phyloP scores from a whole-genome alignment of 2,329 filamentous ascomycete species.

The Fusarium domesticum region DNA sequence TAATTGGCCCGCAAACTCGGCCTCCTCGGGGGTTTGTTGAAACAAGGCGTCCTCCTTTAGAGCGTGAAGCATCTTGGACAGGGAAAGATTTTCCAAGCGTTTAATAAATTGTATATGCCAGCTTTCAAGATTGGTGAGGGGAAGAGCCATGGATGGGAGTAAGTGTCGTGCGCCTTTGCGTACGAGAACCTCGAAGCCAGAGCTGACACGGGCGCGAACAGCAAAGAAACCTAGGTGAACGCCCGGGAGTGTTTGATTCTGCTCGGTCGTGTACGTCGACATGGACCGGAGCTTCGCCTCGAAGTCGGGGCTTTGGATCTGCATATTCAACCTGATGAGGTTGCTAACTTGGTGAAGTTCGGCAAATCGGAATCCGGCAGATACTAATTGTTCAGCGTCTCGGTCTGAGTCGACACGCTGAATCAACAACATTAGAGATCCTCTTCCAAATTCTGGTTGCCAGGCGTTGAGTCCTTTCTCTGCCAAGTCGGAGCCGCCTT shows the following conservation, averaged over 20 bases:
- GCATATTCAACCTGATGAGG: constrained; percentile 69
- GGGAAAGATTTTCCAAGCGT: constrained; percentile 45
- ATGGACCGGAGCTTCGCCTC: constrained; percentile 61
- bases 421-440: constrained; percentile 78
- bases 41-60: constrained; percentile 38
- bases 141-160: constrained; percentile 57
- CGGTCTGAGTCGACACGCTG: constrained; percentile 55
- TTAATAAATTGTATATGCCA: constrained; percentile 55
- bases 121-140: constrained; percentile 49
- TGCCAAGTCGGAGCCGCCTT: constrained; percentile 33
- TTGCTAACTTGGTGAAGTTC: constrained; percentile 64
- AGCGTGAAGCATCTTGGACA: constrained; percentile 31
- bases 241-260: constrained; percentile 47
- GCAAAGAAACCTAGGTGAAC: constrained; percentile 60
- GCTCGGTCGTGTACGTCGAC: constrained; percentile 52
- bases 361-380: constrained; percentile 76
- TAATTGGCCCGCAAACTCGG: constrained; percentile 46
- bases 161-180: constrained; percentile 54
- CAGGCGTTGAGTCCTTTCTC: constrained; percentile 39
- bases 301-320: constrained; percentile 64
- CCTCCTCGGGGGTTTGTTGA: constrained; percentile 37
- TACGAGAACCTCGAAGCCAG: constrained; percentile 63
- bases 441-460: constrained; percentile 55
- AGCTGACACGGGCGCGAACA: constrained; percentile 49
- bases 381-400: constrained; percentile 63